Conservation (phyloP, 2,329 filamentous ascomycete genomes). For the Aspergillus puulaauensis region DNA sequence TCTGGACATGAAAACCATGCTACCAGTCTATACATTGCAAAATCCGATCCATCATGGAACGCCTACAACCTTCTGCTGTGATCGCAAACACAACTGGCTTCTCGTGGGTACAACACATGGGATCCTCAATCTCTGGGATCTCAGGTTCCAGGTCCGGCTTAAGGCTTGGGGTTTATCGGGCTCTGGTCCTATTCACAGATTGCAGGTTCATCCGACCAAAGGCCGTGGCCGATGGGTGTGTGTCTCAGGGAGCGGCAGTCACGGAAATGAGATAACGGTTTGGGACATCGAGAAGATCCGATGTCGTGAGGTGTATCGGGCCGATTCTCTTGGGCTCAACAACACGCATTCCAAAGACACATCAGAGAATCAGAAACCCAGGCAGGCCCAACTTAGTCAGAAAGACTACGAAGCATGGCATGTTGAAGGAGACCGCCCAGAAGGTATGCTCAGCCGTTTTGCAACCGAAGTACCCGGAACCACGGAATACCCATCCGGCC, state of each 20-base stretch:
- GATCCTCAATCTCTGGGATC: constrained; percentile 89
- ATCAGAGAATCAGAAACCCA: constrained; percentile 21
- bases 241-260: constrained; percentile 80
- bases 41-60: constrained; percentile 91
- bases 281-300: constrained; percentile 92
- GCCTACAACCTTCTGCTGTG: constrained; percentile 86
- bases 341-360: constrained; percentile 32
- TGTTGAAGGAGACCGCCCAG: constrained; percentile 83
- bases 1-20: constrained; percentile 85
- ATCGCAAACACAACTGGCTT: constrained; percentile 84
- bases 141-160: constrained; percentile 86
- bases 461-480: constrained; percentile 57
- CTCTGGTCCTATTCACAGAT: constrained; percentile 74
- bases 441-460: constrained; percentile 83
- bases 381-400: constrained; percentile 21
- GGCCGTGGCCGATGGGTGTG: constrained; percentile 82
- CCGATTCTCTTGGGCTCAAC: constrained; percentile 40
- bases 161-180: constrained; percentile 86
- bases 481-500: constrained; percentile 53
- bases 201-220: constrained; percentile 75
- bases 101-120: constrained; percentile 90
- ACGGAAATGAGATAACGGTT: constrained; percentile 79
- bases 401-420: constrained; percentile 80
- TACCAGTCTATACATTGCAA: constrained; percentile 72
- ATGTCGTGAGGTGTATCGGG: constrained; percentile 84